phyloP scores from a whole-genome alignment of 192 early-diverging fungal genomes.

The Umbelopsis ramanniana region DNA sequence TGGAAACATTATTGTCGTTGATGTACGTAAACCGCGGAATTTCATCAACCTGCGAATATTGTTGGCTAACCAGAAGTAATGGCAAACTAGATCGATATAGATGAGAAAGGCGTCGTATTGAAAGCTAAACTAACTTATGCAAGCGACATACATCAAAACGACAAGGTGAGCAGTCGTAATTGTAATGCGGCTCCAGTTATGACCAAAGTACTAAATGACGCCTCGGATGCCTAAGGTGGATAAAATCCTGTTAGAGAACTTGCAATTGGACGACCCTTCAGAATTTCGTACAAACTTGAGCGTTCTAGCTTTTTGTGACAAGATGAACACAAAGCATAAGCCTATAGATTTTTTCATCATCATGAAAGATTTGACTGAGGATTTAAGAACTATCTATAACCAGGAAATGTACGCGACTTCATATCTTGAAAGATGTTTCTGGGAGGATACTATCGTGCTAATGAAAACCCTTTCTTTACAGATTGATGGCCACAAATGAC shows the following conservation, averaged over 20 bases:
- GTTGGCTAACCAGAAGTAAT: background rate
- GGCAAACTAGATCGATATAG: conserved; percentile 35
- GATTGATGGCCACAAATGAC: conserved; percentile 24
- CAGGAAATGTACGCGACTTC: conserved; percentile 36
- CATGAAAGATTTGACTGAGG: conserved; percentile 21
- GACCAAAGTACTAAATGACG: background rate
- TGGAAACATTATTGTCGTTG: conserved; percentile 41
- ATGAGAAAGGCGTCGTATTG: conserved; percentile 28
- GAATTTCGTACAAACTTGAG: conserved; percentile 32
- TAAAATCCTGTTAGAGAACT: conserved; percentile 26
- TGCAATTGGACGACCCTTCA: conserved; percentile 15
- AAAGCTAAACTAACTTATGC: conserved; percentile 39
- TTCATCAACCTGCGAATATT: background rate
- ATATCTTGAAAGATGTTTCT: background rate
- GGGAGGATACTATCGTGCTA: background rate
- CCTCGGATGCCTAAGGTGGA: conserved; percentile 19
- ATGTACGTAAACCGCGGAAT: conserved; percentile 20
- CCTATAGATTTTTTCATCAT: conserved; percentile 35
- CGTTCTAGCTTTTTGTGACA: conserved; percentile 31
- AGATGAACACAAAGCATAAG: conserved; percentile 34
- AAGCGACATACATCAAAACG: conserved; percentile 33
- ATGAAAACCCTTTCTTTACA: background rate
- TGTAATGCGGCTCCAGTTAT: background rate
- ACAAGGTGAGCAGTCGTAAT: conserved; percentile 24
- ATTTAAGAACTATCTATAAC: conserved; percentile 26